Base-by-base conservation (phyloP, 2,329 filamentous ascomycete genomes). In the Verticillium nonalfalfae region DNA sequence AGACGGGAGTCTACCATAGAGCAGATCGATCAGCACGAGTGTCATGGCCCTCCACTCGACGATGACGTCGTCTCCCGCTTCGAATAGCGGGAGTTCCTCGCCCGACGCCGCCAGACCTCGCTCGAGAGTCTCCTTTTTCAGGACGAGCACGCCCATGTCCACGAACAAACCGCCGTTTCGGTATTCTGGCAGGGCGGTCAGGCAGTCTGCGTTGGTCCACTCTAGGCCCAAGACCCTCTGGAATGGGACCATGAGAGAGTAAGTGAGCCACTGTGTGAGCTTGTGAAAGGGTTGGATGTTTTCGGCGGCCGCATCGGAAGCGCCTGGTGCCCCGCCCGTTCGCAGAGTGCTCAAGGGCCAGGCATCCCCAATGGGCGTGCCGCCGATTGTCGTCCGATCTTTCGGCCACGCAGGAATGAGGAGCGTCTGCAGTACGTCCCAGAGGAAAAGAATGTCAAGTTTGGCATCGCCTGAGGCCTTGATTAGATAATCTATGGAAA, bases 171-270 rank as follows among this genome's bases (percentile, higher is more conserved):
- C 93, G 54, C 93, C 93, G 68, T 97, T 97, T 62, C 93, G 86
- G 73, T 97, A 97, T 72, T 97, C 93, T 0, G 93, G 93, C 3
- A 97, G 80, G 26, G 92, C 93, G 0, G 93, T 97, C 66, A 96
- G 81, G 7, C 96, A 82, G 64, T 96, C 90, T 1, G 86, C 85
- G 54, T 92, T 91, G 3, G 89, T 87, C 73, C 95, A 95, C 66
- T 92, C 86, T 62, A 96, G 87, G 61, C 89, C 85, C 68, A 96
- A 86, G 26, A 96, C 75, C 66, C 87, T 90, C 61, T 88, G 85
- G 89, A 97, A 96, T 0, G 93, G 93, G 31, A 93, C 89, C 90
- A 96, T 96, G 61, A 97, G 84, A 2, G 92, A 96, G 76, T 97
- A 97, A 58, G 90, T 91, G 61, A 97, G 87, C 93, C 93, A 97